Evolutionary conservation across 1,284 basidiomycete species (phyloP).

Genomic region (Pisolithus thermaeus): DNA sequence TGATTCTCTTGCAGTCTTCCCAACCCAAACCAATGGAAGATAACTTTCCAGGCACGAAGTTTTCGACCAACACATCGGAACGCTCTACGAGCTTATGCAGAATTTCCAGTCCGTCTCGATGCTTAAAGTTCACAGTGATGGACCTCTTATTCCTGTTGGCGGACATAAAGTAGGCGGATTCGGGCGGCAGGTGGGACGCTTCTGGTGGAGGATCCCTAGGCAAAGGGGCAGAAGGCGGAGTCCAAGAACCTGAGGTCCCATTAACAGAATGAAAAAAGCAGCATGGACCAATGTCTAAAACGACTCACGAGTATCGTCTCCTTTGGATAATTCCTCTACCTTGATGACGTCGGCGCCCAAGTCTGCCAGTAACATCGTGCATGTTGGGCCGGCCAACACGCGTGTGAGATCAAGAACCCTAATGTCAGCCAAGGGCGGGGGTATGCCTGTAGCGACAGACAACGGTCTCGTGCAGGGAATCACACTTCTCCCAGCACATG

Average conservation of each 20-base stretch:
- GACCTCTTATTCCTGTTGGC: slow-evolving; percentile 89
- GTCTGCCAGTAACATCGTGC: slow-evolving; percentile 87
- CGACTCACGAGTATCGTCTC: slow-evolving; percentile 83
- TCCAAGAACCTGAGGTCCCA: slow-evolving; percentile 60
- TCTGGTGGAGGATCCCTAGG: slow-evolving; percentile 43
- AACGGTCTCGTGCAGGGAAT: slow-evolving; percentile 1
- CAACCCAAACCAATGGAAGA: slow-evolving; percentile 81
- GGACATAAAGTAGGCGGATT: slow-evolving; percentile 90
- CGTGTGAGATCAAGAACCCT: slow-evolving; percentile 84
- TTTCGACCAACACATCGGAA: slow-evolving; percentile 88
- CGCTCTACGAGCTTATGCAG: slow-evolving; percentile 66
- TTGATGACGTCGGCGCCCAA: slow-evolving; percentile 91
- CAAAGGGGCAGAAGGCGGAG: slow-evolving; percentile 70
- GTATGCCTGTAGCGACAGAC: slow-evolving; percentile 41
- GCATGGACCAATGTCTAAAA: not conserved
- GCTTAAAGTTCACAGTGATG: slow-evolving; percentile 86
- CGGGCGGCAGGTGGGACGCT: slow-evolving; percentile 71
- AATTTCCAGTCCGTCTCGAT: slow-evolving; percentile 71
- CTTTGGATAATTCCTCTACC: slow-evolving; percentile 73
- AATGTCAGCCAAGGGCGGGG: slow-evolving; percentile 75
- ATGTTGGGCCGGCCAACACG: slow-evolving; percentile 85
- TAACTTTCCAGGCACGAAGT: slow-evolving; percentile 82
- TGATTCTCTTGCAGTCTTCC: slow-evolving; percentile 76
- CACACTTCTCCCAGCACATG: not conserved
- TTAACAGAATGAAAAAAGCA: slow-evolving; percentile 12